Evolutionary conservation across 202 grass and related monocot genomes (phyloP), one percentile per base, ranked within the genome.

Genomic region (Digitaria exilis): DNA sequence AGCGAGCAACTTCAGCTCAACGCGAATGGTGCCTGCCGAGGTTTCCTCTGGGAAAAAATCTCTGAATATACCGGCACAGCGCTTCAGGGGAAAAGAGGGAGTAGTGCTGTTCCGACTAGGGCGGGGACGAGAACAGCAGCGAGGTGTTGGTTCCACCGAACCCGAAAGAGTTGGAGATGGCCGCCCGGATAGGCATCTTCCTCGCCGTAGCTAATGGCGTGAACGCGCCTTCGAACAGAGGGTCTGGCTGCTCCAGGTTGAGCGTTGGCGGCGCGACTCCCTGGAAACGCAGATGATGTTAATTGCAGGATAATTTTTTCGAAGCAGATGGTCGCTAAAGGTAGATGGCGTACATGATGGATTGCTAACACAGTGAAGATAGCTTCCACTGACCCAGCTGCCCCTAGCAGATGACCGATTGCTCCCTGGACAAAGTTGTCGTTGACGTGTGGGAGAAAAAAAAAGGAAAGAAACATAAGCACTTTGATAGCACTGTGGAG

Each of bases 71-170:
- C 56, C 9, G 11, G 8, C 39, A 32, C 19, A 65, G 34, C 39
- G 59, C 58, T 79, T 79, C n/a, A 69, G 9, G 26, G 9, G 24
- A 41, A 45, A 37, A 12, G 24, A 39, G 48, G 3, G 1, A 5
- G 34, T n/a, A 17, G 66, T 24, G 34, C 14, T 19, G 57, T 13
- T 78, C 62, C 62, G 5, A 1, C 87, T 86, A 68, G n/a, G 83
- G 84, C 0, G 79, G 88, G 1, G 83, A 29, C 6, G 88, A 93
- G 85, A 97, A 97, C 54, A 98, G 82, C 42, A 95, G 85, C 5
- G 96, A 89, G 1, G 96, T 82, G 78, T 95, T 98, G 26, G 93
- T 98, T 82, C 96, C 96, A 76, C 96, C 96, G 30, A 96, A 98
- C 14, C 96, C 93, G 25, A 95, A 98, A 10, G 96, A 98, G 50